Evolutionary conservation across 1,139 yeast genomes (phyloP), one percentile per base, ranked within the genome.

Genomic region (Meyerozyma athensensis): DNA sequence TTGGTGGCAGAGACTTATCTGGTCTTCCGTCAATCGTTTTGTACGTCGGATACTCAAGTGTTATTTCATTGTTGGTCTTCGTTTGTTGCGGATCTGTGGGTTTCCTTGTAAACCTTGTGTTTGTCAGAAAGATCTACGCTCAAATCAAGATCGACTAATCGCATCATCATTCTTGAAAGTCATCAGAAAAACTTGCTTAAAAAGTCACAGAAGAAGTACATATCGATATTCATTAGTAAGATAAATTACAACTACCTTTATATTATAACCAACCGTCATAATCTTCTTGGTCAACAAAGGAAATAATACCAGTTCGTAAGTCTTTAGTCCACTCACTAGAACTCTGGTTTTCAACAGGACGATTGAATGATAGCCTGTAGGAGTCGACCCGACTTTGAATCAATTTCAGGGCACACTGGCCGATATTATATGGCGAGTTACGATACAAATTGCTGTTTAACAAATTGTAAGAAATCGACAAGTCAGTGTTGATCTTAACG

Each of bases 71-170:
- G 37, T 63, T 85, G 45, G 77, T 84, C 35, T 92, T 94, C 64
- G 64, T 92, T 38, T 74, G 89, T 42, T 86, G 96, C 48, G 97
- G 97, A 36, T 67, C 96, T 2, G 74, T 90, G 51, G 98, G 98
- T 2, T 87, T 86, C 65, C 48, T 86, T 37, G 74, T 89, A 47
- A 74, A 81, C 49, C 74, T 86, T 63, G 61, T 79, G 52, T 86
- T 94, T 56, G 81, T 89, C 37, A 74, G 87, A 58, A 80, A 68
- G 52, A 89, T 92, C 45, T 92, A 89, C 57, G 72, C 84, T 14
- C 82, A 89, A 44, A 85, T 92, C 53, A 90, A 90, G 63, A 84
- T 90, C 41, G 97, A 92, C 53, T 69, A 55, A 45, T 20, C 18
- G 20, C 5, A 10, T 8, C 13, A 16, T n/a, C 9, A 8, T 21